Conservation (phyloP, 805 yeast species). For the Alloascoidea africana region DNA sequence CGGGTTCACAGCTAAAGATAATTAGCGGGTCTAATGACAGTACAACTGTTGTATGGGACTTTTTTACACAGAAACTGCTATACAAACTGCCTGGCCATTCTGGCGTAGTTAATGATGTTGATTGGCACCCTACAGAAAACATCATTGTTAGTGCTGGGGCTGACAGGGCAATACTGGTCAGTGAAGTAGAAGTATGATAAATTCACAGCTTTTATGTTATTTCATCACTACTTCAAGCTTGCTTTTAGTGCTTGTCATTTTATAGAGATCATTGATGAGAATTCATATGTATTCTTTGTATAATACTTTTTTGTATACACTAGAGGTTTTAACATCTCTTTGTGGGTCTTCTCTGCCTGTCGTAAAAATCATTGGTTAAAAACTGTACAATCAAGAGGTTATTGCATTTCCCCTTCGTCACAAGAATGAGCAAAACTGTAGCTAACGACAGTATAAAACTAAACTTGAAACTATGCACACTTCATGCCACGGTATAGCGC, state of each 20-base stretch:
- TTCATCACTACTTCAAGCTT: too few species aligned
- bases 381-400: not conserved
- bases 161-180: constrained; percentile 41
- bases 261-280: too few species aligned
- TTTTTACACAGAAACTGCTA: constrained; percentile 28
- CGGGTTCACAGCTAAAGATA: constrained; percentile 15
- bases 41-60: constrained; percentile 45
- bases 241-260: too few species aligned
- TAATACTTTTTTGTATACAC: too few species aligned
- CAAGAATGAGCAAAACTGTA: not conserved
- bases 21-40: constrained; percentile 52
- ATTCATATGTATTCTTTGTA: too few species aligned
- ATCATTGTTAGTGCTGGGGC: constrained; percentile 33
- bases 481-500: constrained; percentile 29
- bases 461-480: not conserved
- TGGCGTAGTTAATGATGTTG: constrained; percentile 48
- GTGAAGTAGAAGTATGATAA: constrained; percentile 4
- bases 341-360: not conserved
- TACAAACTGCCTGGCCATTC: constrained; percentile 42
- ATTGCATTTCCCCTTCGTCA: not conserved
- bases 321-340: not conserved
- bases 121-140: constrained; percentile 28
- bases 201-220: too few species aligned
- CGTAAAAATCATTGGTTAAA: too few species aligned
- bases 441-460: too few species aligned